Percentiles rank a stretch among this genome's conserved stretches.
Conservation (phyloP, 2,329 filamentous ascomycete species). For the Cladosporium sp. region DNA sequence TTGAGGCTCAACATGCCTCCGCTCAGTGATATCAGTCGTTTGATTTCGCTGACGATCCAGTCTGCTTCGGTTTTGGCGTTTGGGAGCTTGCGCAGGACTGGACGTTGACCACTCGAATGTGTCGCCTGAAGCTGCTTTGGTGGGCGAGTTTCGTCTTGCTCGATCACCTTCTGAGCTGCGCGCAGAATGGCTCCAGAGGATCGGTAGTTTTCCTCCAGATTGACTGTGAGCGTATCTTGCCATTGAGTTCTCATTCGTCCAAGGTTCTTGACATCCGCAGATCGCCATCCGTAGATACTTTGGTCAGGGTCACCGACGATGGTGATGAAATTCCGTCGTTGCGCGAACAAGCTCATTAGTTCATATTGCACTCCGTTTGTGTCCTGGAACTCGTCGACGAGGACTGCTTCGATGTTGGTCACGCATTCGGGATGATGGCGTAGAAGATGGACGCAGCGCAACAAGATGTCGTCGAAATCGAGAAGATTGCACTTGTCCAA, state of each 20-base stretch:
- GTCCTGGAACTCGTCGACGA: conserved; percentile 98
- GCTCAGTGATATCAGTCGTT: conserved; percentile 64
- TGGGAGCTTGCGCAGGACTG: conserved; percentile 73
- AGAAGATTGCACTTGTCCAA: conserved; percentile 74
- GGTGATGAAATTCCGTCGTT: conserved; percentile 70
- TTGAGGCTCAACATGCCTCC: conserved; percentile 68
- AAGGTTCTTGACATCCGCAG: conserved; percentile 87
- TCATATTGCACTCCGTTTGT: conserved; percentile 95
- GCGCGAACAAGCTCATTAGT: conserved; percentile 82
- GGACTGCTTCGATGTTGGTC: conserved; percentile 80
- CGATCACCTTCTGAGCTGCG: conserved; percentile 78
- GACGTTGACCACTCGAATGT: conserved; percentile 72
- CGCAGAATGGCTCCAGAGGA: conserved; percentile 82
- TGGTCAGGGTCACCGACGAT: conserved; percentile 97
- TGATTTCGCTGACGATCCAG: conserved; percentile 86
- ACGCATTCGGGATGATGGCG: conserved; percentile 72
- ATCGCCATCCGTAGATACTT: conserved; percentile 95
- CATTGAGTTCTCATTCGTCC: conserved; percentile 73
- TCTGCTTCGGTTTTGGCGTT: conserved; percentile 69
- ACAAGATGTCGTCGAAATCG: conserved; percentile 89
- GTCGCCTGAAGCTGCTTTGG: conserved; percentile 76
- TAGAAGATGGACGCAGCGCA: conserved; percentile 78
- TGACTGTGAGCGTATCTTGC: conserved; percentile 72
- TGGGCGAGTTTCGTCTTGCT: conserved; percentile 79
- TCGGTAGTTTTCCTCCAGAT: conserved; percentile 90